phyloP scores from a whole-genome alignment of 2,329 filamentous ascomycete species.

The Neopestalotiopsis sp. region DNA sequence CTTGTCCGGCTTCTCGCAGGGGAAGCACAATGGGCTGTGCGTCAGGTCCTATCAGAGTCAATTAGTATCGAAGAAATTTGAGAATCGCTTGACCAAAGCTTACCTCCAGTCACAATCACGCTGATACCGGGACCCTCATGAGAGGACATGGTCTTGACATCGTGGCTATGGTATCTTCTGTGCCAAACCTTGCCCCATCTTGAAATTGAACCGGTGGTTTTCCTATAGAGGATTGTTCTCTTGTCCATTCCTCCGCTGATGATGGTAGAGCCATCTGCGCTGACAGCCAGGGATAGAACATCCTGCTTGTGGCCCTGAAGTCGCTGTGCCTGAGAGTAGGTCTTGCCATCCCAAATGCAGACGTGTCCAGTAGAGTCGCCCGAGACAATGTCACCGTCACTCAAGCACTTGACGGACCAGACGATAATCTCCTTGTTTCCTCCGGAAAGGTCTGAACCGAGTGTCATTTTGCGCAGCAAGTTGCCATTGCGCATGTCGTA shows the following conservation, averaged over 20 bases:
- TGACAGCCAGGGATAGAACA: conserved; percentile 84
- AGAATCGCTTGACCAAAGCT: conserved; percentile 30
- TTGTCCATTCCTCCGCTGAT: conserved; percentile 93
- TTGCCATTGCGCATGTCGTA: conserved; percentile 84
- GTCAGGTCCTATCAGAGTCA: conserved; percentile 71
- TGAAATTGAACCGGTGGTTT: conserved; percentile 60
- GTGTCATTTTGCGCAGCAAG: conserved; percentile 79
- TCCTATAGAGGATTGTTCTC: conserved; percentile 82
- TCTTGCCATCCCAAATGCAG: conserved; percentile 91
- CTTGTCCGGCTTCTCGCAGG: conserved; percentile 75
- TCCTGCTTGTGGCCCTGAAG: conserved; percentile 89
- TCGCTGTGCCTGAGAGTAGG: conserved; percentile 85
- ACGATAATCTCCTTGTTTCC: conserved; percentile 86
- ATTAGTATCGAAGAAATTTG: conserved; percentile 7
- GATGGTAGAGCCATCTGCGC: conserved; percentile 79
- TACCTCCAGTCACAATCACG: conserved; percentile 89
- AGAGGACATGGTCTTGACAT: conserved; percentile 91
- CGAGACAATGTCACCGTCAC: conserved; percentile 88
- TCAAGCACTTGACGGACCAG: conserved; percentile 90
- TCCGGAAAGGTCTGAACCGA: conserved; percentile 78
- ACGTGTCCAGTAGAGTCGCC: conserved; percentile 95
- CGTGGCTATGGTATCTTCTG: conserved; percentile 86
- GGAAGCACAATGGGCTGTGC: conserved; percentile 83
- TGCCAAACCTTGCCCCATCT: conserved; percentile 89
- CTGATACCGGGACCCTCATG: conserved; percentile 86